Percentiles rank a stretch among this genome's conserved stretches.
Evolutionary conservation across 495 filamentous ascomycete species (phyloP).

Genomic region (Tuber aestivum): DNA sequence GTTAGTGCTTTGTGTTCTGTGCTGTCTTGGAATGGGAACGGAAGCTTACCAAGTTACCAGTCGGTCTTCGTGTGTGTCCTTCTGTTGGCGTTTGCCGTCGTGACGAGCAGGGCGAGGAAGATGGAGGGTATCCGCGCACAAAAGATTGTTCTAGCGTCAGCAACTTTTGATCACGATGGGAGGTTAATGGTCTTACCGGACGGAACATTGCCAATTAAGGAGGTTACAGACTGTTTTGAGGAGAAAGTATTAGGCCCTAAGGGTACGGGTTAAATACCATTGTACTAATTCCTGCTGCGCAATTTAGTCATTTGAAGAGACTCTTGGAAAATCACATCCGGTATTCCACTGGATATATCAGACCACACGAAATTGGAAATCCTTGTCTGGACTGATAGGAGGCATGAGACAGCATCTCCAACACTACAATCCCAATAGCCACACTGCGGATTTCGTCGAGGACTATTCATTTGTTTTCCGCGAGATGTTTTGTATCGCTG

Average conservation of each 20-base stretch:
- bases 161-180: constrained; percentile 68
- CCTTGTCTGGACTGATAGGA: constrained; percentile 60
- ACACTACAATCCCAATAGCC: constrained; percentile 43
- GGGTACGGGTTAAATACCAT: constrained; percentile 16
- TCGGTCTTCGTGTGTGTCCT: constrained; percentile 57
- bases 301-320: constrained; percentile 61
- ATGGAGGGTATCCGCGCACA: constrained; percentile 61
- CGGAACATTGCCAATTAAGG: constrained; percentile 70
- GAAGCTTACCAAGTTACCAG: constrained; percentile 41
- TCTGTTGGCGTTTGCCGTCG: constrained; percentile 53
- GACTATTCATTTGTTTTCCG: constrained; percentile 74
- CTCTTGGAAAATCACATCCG: constrained; percentile 68
- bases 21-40: neutral
- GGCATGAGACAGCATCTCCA: constrained; percentile 60
- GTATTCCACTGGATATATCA: constrained; percentile 85
- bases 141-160: constrained; percentile 69
- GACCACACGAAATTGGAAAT: constrained; percentile 67
- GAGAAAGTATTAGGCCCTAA: constrained; percentile 50
- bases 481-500: constrained; percentile 79
- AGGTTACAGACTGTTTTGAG: constrained; percentile 72
- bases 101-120: constrained; percentile 53
- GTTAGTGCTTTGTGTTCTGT: constrained; percentile 45
- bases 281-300: constrained; percentile 7
- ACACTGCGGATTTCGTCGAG: constrained; percentile 49
- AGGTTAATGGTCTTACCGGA: constrained; percentile 72